Conservation (phyloP, 2,329 filamentous ascomycete genomes). For the Biscogniauxia marginata region DNA sequence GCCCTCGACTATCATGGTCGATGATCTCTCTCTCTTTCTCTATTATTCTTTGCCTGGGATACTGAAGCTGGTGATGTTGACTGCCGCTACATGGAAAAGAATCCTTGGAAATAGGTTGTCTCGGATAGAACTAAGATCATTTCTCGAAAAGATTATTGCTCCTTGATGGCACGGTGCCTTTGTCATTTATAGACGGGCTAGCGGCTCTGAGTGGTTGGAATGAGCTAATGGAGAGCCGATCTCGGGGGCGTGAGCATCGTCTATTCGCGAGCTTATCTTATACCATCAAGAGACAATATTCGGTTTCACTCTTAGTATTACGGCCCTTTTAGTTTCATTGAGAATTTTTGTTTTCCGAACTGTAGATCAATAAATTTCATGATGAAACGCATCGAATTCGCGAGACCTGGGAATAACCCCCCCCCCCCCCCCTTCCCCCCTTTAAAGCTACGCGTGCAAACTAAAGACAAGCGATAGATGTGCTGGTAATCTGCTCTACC, state of each 20-base stretch:
- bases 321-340: too few relatives aligned
- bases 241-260: neutral
- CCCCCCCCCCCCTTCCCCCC: too few relatives aligned
- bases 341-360: too few relatives aligned
- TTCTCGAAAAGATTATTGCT: neutral
- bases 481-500: neutral
- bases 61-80: neutral
- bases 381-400: too few relatives aligned
- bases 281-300: too few relatives aligned
- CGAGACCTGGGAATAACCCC: too few relatives aligned
- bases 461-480: neutral
- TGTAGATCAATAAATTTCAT: too few relatives aligned
- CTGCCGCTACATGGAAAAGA: neutral
- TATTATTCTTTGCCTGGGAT: neutral
- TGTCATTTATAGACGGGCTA: neutral
- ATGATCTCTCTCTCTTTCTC: neutral
- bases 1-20: neutral
- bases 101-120: neutral
- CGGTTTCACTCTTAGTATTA: too few relatives aligned
- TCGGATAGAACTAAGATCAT: neutral
- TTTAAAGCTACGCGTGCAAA: too few relatives aligned
- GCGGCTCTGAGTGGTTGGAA: neutral
- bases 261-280: neutral
- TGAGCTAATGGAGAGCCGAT: neutral
- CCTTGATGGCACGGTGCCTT: neutral